These are phyloP conservation scores for Kregervanrija delftensis DNA, from an alignment of 805 yeast species.

Conservation along the genomic window DNA sequence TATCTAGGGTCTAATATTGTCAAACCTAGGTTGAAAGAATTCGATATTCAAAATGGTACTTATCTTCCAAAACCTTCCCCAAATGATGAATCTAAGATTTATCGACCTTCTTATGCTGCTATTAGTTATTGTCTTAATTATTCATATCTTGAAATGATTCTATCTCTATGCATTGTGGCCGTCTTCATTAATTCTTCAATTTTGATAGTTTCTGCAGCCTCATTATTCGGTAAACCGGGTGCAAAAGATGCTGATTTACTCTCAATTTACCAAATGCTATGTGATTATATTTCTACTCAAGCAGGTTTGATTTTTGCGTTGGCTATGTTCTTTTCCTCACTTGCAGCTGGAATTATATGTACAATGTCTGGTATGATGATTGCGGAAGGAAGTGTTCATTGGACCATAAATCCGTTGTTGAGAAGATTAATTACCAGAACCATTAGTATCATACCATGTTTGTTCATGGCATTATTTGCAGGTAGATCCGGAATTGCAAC, in stretches of 20 bases:
- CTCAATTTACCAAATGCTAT: conserved; percentile 62
- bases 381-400: conserved; percentile 80
- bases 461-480: conserved; percentile 60
- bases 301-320: conserved; percentile 83
- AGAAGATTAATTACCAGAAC: conserved; percentile 72
- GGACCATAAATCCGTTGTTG: conserved; percentile 77
- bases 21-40: conserved; percentile 75
- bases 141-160: conserved; percentile 62
- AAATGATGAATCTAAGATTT: conserved; percentile 24
- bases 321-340: conserved; percentile 80
- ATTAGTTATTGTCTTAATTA: conserved; percentile 65
- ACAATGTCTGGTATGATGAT: conserved; percentile 93
- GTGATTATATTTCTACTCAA: conserved; percentile 54
- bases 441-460: conserved; percentile 76
- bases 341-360: conserved; percentile 87
- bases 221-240: conserved; percentile 62
- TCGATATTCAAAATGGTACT: conserved; percentile 40
- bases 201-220: conserved; percentile 73
- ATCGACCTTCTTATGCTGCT: conserved; percentile 68
- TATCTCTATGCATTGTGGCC: conserved; percentile 74
- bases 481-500: conserved; percentile 67
- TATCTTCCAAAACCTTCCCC: conserved; percentile 10
- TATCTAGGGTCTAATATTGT: conserved; percentile 84
- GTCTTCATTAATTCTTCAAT: conserved; percentile 83
- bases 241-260: conserved; percentile 78